Evolutionary conservation across 73 alveolate genomes (phyloP), one percentile per base, ranked within the genome.

Genomic region (Paramecium octaurelia): DNA sequence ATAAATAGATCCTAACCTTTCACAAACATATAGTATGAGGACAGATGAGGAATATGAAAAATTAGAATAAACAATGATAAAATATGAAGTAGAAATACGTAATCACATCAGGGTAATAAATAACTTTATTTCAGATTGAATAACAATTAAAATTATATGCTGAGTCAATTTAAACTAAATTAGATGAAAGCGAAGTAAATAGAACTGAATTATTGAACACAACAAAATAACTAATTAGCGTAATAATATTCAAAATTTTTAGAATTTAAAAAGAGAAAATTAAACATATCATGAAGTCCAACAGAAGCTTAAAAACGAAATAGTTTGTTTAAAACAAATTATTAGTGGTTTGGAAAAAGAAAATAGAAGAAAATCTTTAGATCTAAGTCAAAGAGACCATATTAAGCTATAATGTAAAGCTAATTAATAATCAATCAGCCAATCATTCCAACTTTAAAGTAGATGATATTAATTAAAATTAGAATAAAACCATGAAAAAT

Each of bases 231-330:
- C 6, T 71, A 16, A 71, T 71, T 18, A 71, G 58, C 34, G 86
- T 71, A 71, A 59, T 1, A 3, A 24, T 24, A 24, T 59, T n/a
- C 14, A 34, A 71, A 71, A 31, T 23, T 1, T 0, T 10, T 34
- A 71, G 86, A 71, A 71, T 71, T 34, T 71, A 29, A 71, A 71
- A 71, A 71, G 86, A 36, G 86, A 71, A 71, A 71, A 71, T 36
- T 71, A 71, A 36, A 34, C 48, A 20, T 34, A 34, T 21, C 48
- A 71, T 71, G 86, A 71, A 71, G 40, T 38, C 31, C 12, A 34
- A 34, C 8, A 71, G 40, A 71, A 34, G 7, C 40, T 71, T 5
- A 71, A 71, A 29, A 20, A 29, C 8, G 86, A 71, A 36, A 24
- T 34, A 31, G n/a, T 18, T 1, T 8, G 20, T 11, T 38, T 71